phyloP scores from a whole-genome alignment of 176 grass and related monocot species.

The Stipa capillata region DNA sequence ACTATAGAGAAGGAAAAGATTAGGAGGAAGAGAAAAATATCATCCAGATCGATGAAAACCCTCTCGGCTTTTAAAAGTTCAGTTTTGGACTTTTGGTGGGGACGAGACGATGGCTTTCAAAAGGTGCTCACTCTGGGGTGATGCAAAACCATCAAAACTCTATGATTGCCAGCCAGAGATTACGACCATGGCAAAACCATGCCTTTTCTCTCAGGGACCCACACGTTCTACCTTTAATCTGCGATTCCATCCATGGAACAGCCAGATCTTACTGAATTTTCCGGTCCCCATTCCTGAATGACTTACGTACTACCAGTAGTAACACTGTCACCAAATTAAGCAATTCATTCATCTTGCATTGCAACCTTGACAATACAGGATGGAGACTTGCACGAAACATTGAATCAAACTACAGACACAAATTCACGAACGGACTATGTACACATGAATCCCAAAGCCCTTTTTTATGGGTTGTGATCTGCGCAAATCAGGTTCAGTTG shows the following conservation, averaged over 20 bases:
- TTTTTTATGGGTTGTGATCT: background rate
- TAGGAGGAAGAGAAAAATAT: background rate
- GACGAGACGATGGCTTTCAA: no score
- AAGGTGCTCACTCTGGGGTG: no score
- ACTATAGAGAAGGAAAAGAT: background rate
- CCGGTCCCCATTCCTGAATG: background rate
- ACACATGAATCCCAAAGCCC: background rate
- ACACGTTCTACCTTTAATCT: background rate
- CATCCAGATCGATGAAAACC: no score
- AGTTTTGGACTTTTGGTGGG: background rate
- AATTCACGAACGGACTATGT: background rate
- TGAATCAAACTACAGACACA: background rate
- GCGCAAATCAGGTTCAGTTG: background rate
- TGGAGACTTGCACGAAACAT: background rate
- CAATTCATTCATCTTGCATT: background rate
- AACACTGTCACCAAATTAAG: background rate
- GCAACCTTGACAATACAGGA: background rate
- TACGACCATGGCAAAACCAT: background rate
- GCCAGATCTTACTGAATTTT: background rate
- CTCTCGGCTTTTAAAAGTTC: no score
- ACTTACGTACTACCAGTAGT: no score
- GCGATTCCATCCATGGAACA: background rate
- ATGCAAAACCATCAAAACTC: conserved; percentile 5
- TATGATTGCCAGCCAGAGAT: conserved; percentile 5
- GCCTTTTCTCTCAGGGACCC: background rate